A percentile compares a stretch with the other conserved stretches of the same genome.
These are phyloP conservation scores for Ambispora gerdemannii DNA, from an alignment of 192 early-diverging fungal species.

Conservation along the genomic window DNA sequence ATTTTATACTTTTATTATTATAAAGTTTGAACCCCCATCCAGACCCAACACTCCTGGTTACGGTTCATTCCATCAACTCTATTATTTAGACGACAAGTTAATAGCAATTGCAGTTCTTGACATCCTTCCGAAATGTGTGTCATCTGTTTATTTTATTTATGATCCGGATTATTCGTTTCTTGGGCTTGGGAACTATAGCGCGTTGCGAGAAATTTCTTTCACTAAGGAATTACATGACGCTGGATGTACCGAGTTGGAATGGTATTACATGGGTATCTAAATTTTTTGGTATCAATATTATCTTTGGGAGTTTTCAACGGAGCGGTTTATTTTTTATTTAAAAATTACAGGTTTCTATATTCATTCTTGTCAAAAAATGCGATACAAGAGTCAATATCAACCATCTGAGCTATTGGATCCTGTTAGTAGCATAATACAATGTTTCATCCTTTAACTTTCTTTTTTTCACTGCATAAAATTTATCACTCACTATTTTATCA, in stretches of 20 bases:
- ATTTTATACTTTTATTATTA: background rate
- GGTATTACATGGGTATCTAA: slow-evolving; percentile 88
- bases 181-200: slow-evolving; percentile 81
- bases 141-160: slow-evolving; percentile 94
- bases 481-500: slow-evolving; percentile 24
- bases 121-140: slow-evolving; percentile 82
- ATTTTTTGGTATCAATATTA: background rate
- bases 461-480: slow-evolving; percentile 16
- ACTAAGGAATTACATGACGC: slow-evolving; percentile 45
- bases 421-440: slow-evolving; percentile 38
- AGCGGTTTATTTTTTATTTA: no score
- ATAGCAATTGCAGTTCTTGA: slow-evolving; percentile 93
- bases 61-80: slow-evolving; percentile 91
- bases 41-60: slow-evolving; percentile 41
- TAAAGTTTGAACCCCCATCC: slow-evolving; percentile 18
- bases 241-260: slow-evolving; percentile 51
- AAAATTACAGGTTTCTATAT: slow-evolving; percentile 89
- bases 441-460: slow-evolving; percentile 17
- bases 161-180: slow-evolving; percentile 79
- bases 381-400: slow-evolving; percentile 86
- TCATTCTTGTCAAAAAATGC: slow-evolving; percentile 89
- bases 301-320: no score
- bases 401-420: slow-evolving; percentile 84
- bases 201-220: slow-evolving; percentile 78
- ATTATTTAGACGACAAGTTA: slow-evolving; percentile 77